These are phyloP conservation scores for Coleophoma cylindrospora DNA, from an alignment of 2,329 filamentous ascomycete genomes.

Conservation along the genomic window DNA sequence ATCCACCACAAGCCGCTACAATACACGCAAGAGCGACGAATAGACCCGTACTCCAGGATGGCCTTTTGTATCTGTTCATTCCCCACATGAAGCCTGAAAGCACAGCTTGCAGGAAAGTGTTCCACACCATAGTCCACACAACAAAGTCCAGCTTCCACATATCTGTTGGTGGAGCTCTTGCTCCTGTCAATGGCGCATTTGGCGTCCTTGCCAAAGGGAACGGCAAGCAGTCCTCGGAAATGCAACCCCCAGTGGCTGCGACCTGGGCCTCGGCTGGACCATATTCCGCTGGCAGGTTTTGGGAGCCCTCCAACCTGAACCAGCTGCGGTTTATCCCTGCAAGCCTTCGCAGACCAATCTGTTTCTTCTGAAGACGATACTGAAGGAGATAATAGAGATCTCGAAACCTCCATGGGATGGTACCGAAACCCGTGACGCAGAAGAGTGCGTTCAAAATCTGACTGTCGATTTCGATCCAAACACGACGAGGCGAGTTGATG, in stretches of 20 bases:
- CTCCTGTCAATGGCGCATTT: constrained; percentile 64
- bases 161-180: constrained; percentile 60
- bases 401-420: constrained; percentile 79
- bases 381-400: constrained; percentile 70
- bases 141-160: constrained; percentile 77
- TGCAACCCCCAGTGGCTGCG: constrained; percentile 22
- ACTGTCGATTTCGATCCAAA: constrained; percentile 81
- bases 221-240: constrained; percentile 47
- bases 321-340: constrained; percentile 71
- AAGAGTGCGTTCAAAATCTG: constrained; percentile 82
- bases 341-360: constrained; percentile 57
- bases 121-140: constrained; percentile 72
- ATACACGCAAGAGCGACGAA: constrained; percentile 72
- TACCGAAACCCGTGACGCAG: constrained; percentile 80
- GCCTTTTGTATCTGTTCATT: constrained; percentile 66
- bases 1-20: constrained; percentile 62
- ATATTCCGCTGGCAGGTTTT: constrained; percentile 47
- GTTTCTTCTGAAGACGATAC: constrained; percentile 51
- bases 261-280: constrained; percentile 47
- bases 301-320: constrained; percentile 68
- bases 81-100: constrained; percentile 82
- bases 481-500: constrained; percentile 69
- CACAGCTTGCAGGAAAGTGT: constrained; percentile 71
- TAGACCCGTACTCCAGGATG: constrained; percentile 73
- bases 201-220: constrained; percentile 60